Conservation (phyloP, 495 filamentous ascomycete genomes). For the Penicillium chermesinum region DNA sequence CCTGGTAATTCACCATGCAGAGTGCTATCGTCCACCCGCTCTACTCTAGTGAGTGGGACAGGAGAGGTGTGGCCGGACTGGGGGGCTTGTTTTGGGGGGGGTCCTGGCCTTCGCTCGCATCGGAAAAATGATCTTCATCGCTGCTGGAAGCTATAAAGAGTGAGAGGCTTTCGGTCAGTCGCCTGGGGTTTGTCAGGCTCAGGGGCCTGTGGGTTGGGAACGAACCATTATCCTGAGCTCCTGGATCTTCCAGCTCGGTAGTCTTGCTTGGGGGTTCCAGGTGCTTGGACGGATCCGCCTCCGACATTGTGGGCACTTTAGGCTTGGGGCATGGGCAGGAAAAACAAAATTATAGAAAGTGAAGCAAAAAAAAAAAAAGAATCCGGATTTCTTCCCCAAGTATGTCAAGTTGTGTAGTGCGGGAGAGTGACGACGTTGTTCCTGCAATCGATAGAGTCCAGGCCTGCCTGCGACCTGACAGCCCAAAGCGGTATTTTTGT, state of each 20-base stretch:
- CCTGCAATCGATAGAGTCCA: constrained; percentile 38
- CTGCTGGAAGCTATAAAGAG: constrained; percentile 52
- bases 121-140: constrained; percentile 84
- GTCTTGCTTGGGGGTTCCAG: constrained; percentile 64
- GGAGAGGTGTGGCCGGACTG: constrained; percentile 45
- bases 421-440: constrained; percentile 25
- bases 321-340: constrained; percentile 12
- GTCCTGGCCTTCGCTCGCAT: constrained; percentile 68
- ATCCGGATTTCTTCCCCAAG: constrained; percentile 12
- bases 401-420: constrained; percentile 13
- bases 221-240: constrained; percentile 78
- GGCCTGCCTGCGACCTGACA: constrained; percentile 10
- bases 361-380: constrained; percentile 10
- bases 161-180: constrained; percentile 1
- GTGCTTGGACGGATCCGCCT: constrained; percentile 36
- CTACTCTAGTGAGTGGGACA: constrained; percentile 57
- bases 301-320: constrained; percentile 34
- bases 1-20: constrained; percentile 60
- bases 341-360: constrained; percentile 8
- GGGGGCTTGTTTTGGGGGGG: constrained; percentile 27
- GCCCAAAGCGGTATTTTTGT: constrained; percentile 26
- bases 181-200: constrained; percentile 4
- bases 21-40: constrained; percentile 53
- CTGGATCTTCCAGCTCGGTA: constrained; percentile 65
- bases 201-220: constrained; percentile 2